phyloP scores from a whole-genome alignment of 2,329 filamentous ascomycete genomes.

The Fusarium verticillioides region DNA sequence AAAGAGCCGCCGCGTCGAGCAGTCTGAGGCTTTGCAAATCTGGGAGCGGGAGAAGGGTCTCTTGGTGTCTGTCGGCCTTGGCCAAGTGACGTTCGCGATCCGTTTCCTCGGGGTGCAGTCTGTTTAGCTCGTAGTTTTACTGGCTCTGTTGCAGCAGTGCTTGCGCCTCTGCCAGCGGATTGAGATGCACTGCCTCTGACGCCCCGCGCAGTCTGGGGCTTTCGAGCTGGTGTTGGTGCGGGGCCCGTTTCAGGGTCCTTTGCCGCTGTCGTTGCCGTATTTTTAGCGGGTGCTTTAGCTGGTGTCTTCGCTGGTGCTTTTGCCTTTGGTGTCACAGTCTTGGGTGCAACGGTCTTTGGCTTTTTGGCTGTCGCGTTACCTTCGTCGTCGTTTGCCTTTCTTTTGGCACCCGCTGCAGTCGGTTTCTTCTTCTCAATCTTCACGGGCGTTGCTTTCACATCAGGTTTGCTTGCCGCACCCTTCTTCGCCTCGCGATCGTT shows the following conservation, averaged over 20 bases:
- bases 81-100: neutral
- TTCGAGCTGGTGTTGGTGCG: neutral
- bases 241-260: neutral
- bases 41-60: neutral
- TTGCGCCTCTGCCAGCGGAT: neutral
- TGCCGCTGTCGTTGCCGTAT: neutral
- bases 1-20: constrained; percentile 45
- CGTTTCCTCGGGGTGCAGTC: constrained; percentile 24
- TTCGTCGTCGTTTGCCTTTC: constrained; percentile 37
- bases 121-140: constrained; percentile 10
- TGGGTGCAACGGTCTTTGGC: neutral
- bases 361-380: constrained; percentile 18
- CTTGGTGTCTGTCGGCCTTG: fast-evolving
- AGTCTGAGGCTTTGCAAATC: constrained; percentile 7
- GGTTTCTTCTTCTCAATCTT: constrained; percentile 1
- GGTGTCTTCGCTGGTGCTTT: neutral
- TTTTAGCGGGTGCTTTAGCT: neutral
- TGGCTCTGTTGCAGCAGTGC: neutral
- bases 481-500: constrained; percentile 62
- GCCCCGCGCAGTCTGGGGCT: neutral
- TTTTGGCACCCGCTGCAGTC: constrained; percentile 41
- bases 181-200: constrained; percentile 5
- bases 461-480: constrained; percentile 10
- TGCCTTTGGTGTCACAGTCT: neutral
- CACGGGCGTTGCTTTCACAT: neutral